Evolutionary conservation across 441 rosid species (phyloP).

Genomic region (Gossypium trilobum): DNA sequence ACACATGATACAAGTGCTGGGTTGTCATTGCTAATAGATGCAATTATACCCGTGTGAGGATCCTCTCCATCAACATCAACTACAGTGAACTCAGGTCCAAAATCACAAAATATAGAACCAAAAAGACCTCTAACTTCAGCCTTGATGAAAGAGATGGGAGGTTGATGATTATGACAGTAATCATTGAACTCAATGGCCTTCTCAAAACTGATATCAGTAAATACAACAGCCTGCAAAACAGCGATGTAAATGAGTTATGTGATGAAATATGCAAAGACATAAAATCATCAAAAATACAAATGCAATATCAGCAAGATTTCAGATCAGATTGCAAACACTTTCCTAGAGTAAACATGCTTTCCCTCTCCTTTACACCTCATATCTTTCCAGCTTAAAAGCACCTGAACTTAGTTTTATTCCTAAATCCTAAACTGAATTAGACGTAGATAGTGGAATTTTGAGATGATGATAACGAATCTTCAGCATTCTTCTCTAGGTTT

Average conservation of each 20-base stretch:
- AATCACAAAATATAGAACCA: constrained; percentile 89
- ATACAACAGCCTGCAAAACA: constrained; percentile 68
- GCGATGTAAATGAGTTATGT: neutral
- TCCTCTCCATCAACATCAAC: constrained; percentile 90
- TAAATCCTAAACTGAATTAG: neutral
- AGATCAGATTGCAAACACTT: neutral
- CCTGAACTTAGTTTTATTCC: neutral
- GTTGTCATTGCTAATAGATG: constrained; percentile 83
- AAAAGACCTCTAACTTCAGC: constrained; percentile 95
- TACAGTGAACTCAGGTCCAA: constrained; percentile 82
- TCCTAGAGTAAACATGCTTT: neutral
- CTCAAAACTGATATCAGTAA: constrained; percentile 63
- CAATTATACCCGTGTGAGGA: constrained; percentile 84
- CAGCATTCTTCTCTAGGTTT: neutral
- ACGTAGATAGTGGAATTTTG: neutral
- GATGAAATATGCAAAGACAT: neutral
- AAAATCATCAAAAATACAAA: neutral
- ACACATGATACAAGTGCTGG: constrained; percentile 79
- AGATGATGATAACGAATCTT: neutral
- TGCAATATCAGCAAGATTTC: neutral
- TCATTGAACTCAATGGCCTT: constrained; percentile 73
- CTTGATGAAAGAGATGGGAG: constrained; percentile 82
- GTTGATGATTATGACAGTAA: constrained; percentile 70
- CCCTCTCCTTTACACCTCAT: neutral
- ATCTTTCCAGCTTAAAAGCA: neutral